Base-by-base conservation (phyloP, 768 basidiomycete species). In the Mycena galopus region DNA sequence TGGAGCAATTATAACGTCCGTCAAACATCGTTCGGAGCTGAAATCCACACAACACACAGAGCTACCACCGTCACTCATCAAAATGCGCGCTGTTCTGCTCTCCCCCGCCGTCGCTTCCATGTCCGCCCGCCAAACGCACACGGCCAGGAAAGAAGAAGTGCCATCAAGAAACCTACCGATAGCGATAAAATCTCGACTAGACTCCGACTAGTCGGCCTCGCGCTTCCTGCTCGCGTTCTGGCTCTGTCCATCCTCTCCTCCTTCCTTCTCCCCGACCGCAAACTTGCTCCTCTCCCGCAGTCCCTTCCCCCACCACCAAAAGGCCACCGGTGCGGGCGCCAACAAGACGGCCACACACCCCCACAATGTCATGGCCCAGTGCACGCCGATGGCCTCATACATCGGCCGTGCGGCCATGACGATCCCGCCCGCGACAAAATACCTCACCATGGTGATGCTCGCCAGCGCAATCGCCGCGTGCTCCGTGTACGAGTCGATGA, bases 231-330 rank as follows among this genome's bases (percentile, higher is more conserved):
- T 42, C 39, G 39, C 29, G 55, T 27, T 21, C 55, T 32, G 55
- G 29, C 12, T 14, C 29, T 29, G 16, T 32, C 19, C 57, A n/a
- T n/a, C n/a, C n/a, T n/a, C n/a, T n/a, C n/a, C n/a, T n/a, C n/a
- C n/a, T n/a, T n/a, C 57, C 5, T 32, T n/a, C n/a, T 32, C 57
- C 57, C 57, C 19, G 35, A 30, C n/a, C 57, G 57, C 57, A 58
- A 58, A 58, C 33, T 58, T 58, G 57, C 57, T 58, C 57, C 57
- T 58, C 57, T 58, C 57, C 57, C 57, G 14, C 57, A 58, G 57
- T 27, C 33, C 32, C 32, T 23, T 58, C 30, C 57, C n/a, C 57
- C 57, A 58, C 57, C 57, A 58, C 57, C 57, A 58, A 58, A 58
- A 58, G 32, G 57, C 57, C 32, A 27, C 57, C 57, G 57, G 57